A percentile compares a stretch with the other conserved stretches of the same genome.
Conservation (phyloP, 495 filamentous ascomycete genomes). For the Podospora pseudocomata region DNA sequence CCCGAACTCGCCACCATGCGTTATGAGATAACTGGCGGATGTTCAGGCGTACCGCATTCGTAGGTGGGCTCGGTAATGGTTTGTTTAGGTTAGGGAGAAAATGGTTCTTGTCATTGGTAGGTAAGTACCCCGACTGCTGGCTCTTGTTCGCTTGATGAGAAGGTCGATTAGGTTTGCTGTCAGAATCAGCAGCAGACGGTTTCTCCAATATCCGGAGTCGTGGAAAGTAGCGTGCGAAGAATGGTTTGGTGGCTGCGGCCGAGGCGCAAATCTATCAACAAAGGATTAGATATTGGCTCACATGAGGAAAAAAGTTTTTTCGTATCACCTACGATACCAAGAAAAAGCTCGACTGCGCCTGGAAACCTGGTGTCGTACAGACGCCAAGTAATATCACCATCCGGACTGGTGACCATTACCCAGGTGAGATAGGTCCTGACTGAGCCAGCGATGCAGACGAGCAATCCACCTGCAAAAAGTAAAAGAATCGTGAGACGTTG, state of each 20-base stretch:
- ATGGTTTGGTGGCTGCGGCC: neutral
- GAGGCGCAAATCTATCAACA: neutral
- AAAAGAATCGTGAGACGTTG: neutral
- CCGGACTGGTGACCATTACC: neutral
- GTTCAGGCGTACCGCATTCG: neutral
- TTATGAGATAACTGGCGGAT: neutral
- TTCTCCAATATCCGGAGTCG: neutral
- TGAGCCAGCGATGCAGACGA: constrained; percentile 3
- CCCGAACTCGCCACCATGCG: neutral
- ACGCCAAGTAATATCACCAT: neutral
- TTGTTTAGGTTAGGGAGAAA: neutral
- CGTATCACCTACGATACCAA: neutral
- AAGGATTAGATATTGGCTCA: neutral
- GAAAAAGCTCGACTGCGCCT: neutral
- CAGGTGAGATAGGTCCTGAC: neutral
- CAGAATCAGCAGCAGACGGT: neutral
- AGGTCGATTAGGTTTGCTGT: neutral
- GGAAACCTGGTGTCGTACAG: neutral
- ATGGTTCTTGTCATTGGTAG: neutral
- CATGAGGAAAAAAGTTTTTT: neutral
- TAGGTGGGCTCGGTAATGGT: neutral
- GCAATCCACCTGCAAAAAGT: neutral
- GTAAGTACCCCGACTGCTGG: neutral
- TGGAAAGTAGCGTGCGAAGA: neutral
- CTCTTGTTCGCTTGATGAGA: neutral